Conservation (phyloP, 345 rosid species). For the Heritiera littoralis region DNA sequence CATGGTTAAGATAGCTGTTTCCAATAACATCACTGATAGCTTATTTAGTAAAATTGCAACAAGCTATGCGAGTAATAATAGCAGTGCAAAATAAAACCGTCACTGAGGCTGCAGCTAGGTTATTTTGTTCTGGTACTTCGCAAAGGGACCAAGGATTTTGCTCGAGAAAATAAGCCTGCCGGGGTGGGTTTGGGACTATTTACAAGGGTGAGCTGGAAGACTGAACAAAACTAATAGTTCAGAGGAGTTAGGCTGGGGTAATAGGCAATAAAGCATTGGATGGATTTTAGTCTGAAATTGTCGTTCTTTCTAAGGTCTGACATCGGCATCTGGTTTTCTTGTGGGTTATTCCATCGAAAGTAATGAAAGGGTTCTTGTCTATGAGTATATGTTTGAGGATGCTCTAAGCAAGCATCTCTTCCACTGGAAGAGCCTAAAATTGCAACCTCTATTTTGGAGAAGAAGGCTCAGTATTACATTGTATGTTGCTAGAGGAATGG, state of each 20-base stretch:
- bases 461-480: conserved; percentile 60
- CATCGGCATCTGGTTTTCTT: conserved; percentile 73
- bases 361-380: conserved; percentile 64
- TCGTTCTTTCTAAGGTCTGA: conserved; percentile 70
- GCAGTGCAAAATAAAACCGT: conserved; percentile 50
- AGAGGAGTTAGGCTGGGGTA: conserved; percentile 70
- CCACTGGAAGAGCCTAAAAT: conserved; percentile 58
- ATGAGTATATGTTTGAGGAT: conserved; percentile 77
- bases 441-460: conserved; percentile 75
- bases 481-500: conserved; percentile 82
- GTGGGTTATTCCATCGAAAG: conserved; percentile 68
- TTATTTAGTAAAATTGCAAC: conserved; percentile 41
- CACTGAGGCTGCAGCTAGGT: conserved; percentile 63
- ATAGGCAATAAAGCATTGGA: conserved; percentile 61
- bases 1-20: conserved; percentile 57
- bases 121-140: conserved; percentile 73
- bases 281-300: conserved; percentile 72
- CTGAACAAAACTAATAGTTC: conserved; percentile 67
- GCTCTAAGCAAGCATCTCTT: conserved; percentile 77
- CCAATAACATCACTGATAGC: conserved; percentile 48
- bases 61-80: conserved; percentile 50
- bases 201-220: conserved; percentile 68
- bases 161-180: conserved; percentile 66
- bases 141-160: conserved; percentile 65
- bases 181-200: conserved; percentile 75